Conservation (phyloP, 169 alveolate species). For the Plasmodium vinckei region DNA sequence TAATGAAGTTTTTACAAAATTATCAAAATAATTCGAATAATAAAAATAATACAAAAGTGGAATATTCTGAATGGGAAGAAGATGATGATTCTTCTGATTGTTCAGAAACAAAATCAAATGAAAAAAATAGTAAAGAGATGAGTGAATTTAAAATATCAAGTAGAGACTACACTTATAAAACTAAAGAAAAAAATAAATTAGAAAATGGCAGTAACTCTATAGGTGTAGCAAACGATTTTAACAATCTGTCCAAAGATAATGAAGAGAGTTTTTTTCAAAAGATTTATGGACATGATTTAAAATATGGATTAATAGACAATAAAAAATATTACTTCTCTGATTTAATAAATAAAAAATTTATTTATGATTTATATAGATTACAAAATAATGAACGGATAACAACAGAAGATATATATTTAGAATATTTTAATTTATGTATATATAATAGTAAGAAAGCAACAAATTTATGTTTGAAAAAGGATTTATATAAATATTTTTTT, state of each 20-base stretch:
- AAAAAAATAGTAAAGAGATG: no score
- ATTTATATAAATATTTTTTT: conserved; percentile 52
- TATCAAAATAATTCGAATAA: background rate
- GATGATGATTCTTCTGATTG: no score
- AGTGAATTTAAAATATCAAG: no score
- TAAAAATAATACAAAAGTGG: background rate
- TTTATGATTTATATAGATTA: conserved; percentile 8
- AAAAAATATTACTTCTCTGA: conserved; percentile 29
- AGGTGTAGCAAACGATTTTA: no score
- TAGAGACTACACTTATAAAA: no score
- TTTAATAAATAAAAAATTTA: conserved; percentile 34
- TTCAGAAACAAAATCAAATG: no score
- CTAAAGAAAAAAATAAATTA: no score
- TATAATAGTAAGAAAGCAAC: conserved; percentile 66
- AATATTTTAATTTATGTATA: conserved; percentile 50
- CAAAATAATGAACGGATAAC: conserved; percentile 42
- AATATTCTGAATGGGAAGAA: background rate
- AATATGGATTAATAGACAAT: conserved; percentile 16
- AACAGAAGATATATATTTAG: conserved; percentile 42
- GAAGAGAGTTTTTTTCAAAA: no score
- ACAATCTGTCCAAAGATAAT: no score
- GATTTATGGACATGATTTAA: background rate
- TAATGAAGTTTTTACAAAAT: background rate
- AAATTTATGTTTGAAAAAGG: conserved; percentile 28
- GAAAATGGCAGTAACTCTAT: no score